Base-by-base conservation (phyloP, 441 rosid species). In the Gossypium aridum region DNA sequence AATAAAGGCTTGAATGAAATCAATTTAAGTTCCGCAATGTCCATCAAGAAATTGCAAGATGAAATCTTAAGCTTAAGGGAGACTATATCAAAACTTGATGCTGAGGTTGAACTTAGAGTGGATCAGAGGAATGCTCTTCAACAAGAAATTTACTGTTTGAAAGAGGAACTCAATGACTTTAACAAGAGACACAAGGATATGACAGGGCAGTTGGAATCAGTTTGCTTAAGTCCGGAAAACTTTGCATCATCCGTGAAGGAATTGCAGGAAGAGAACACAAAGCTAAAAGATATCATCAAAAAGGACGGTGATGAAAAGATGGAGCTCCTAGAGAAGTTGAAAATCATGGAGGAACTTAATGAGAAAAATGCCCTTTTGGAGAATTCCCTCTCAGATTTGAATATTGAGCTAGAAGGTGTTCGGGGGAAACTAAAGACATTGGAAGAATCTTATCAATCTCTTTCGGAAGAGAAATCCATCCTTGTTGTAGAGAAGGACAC, bases 61-160 rank as follows among this genome's bases (percentile, higher is more conserved):
- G 97, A 93, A 81, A 88, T 90, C 60, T 85, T 84, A 69, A 81
- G 82, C 77, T 78, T 90, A 77, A 84, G 85, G 83, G 96, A 86
- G 84, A 91, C 81, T 16, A 89, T 88, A 85, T 74, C 67, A 68
- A 90, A 89, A 79, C 98, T 96, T 80, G 97, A 92, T 82, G 85
- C 87, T 9, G 98, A 93, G 77, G 91, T 93, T 73, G 94, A 87
- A 76, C 88, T 90, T 75, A 88, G 94, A 76, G 89, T 89, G 80
- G 91, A 90, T 72, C 90, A 92, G 76, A 89, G 98, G 80, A 93
- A 89, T 85, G 95, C 97, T 79, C 91, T 92, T 81, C 98, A 93
- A 87, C 98, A 96, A 82, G 99, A 96, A 84, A 91, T 92, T 78
- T 91, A 91, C 80, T 90, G 97, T 84, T 88, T 96, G 80, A 90